These are phyloP conservation scores for Chytriomyces sp. DNA, from an alignment of 192 early-diverging fungal species.

Conservation along the genomic window DNA sequence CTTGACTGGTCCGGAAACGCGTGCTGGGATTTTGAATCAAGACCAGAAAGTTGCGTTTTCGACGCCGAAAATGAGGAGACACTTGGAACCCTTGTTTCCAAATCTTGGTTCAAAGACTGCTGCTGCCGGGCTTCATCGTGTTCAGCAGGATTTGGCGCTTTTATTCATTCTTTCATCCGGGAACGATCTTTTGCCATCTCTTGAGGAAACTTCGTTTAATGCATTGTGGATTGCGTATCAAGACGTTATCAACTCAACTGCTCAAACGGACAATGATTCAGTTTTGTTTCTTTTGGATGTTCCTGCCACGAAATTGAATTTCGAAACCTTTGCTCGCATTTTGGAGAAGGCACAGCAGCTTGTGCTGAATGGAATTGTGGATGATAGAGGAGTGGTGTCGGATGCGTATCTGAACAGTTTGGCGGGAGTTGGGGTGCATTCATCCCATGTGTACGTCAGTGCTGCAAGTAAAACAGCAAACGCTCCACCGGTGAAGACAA, in stretches of 20 bases:
- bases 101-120: neutral
- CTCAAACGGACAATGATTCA: neutral
- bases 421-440: neutral
- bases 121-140: neutral
- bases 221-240: neutral
- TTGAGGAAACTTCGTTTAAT: neutral
- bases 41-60: constrained; percentile 10
- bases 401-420: neutral
- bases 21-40: constrained; percentile 9
- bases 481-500: neutral
- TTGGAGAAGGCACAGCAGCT: neutral
- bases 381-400: neutral
- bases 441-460: neutral
- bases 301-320: neutral
- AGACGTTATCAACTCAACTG: neutral
- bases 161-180: constrained; percentile 8
- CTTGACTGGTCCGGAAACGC: neutral
- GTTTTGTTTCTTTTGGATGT: neutral
- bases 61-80: neutral
- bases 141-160: constrained; percentile 6
- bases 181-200: constrained; percentile 5
- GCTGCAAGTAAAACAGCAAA: neutral
- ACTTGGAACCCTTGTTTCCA: neutral
- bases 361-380: neutral
- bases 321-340: neutral